Evolutionary conservation across 2,329 filamentous ascomycete species (phyloP).

Genomic region (Phoma sp.): DNA sequence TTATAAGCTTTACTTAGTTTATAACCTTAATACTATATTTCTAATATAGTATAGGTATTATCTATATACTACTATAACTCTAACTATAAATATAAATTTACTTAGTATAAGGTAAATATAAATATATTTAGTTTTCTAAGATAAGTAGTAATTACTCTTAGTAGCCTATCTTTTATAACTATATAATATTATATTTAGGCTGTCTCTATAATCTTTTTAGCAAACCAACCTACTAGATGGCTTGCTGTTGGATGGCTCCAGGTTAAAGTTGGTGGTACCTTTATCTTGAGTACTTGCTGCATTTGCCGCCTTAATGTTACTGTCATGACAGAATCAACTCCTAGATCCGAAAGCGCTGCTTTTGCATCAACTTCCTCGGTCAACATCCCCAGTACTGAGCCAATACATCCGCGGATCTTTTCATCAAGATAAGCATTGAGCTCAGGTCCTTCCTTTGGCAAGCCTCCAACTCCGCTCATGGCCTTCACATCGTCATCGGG

Average conservation of each 20-base stretch:
- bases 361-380: conserved; percentile 43
- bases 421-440: conserved; percentile 37
- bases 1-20: too few relatives aligned
- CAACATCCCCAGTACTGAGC: conserved; percentile 36
- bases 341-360: conserved; percentile 46
- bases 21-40: too few relatives aligned
- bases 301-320: conserved; percentile 44
- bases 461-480: neutral
- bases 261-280: conserved; percentile 49
- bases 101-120: too few relatives aligned
- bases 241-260: conserved; percentile 52
- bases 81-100: too few relatives aligned
- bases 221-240: conserved; percentile 47
- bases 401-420: conserved; percentile 45
- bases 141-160: too few relatives aligned
- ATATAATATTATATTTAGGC: too few relatives aligned
- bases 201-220: conserved; percentile 26
- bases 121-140: too few relatives aligned
- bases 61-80: too few relatives aligned
- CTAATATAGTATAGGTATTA: too few relatives aligned
- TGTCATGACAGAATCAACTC: conserved; percentile 52
- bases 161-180: too few relatives aligned
- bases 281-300: conserved; percentile 43
- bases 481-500: neutral
- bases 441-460: conserved; percentile 29